Evolutionary conservation across 1,284 basidiomycete genomes (phyloP).

Genomic region (Ganoderma resinaceum): DNA sequence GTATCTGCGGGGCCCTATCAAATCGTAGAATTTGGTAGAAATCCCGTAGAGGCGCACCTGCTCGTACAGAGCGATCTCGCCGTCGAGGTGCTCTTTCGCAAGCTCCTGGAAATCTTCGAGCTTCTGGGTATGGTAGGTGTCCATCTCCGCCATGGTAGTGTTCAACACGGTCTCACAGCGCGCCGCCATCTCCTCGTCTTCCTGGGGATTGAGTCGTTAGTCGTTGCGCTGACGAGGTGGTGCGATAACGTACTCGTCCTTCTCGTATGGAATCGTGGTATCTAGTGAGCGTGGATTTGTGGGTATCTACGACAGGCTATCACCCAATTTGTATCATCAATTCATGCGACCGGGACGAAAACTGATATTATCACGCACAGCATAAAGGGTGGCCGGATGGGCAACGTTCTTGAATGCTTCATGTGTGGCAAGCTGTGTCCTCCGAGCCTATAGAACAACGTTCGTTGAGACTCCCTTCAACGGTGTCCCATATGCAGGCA

Average conservation of each 20-base stretch:
- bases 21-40: background rate
- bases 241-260: conserved; percentile 45
- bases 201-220: conserved; percentile 41
- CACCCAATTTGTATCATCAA: conserved; percentile 6
- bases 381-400: conserved; percentile 74
- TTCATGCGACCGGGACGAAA: background rate
- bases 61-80: conserved; percentile 78
- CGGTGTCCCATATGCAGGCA: background rate
- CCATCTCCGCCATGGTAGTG: conserved; percentile 88
- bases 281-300: conserved; percentile 67
- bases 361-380: conserved; percentile 48
- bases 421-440: conserved; percentile 75
- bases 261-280: conserved; percentile 60
- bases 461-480: background rate
- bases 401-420: conserved; percentile 79
- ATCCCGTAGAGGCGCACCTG: conserved; percentile 49
- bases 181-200: conserved; percentile 69
- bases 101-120: conserved; percentile 69
- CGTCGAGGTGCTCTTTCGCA: conserved; percentile 74
- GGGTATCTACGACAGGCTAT: conserved; percentile 75
- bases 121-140: conserved; percentile 80
- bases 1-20: conserved; percentile 46
- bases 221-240: background rate
- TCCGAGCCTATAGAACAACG: conserved; percentile 60
- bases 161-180: conserved; percentile 90